Evolutionary conservation across 1,139 yeast species (phyloP).

Genomic region (Zygosaccharomyces pseudobailii): DNA sequence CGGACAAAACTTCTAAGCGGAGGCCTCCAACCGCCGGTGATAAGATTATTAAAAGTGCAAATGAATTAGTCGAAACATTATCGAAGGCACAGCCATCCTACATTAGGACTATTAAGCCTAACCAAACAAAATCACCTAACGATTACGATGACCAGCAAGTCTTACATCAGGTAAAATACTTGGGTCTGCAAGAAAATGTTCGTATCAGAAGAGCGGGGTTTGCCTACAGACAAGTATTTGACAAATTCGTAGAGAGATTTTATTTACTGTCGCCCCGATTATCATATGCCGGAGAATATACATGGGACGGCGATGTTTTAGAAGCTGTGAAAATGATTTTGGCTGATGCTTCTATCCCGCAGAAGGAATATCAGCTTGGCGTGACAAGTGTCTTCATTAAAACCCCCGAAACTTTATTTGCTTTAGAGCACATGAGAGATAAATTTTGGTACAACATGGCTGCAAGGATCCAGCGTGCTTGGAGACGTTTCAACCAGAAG

Average conservation of each 20-base stretch:
- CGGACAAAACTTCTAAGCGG: slow-evolving; percentile 67
- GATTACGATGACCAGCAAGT: slow-evolving; percentile 90
- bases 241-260: slow-evolving; percentile 94
- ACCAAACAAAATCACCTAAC: slow-evolving; percentile 83
- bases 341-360: slow-evolving; percentile 74
- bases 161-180: slow-evolving; percentile 89
- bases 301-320: slow-evolving; percentile 84
- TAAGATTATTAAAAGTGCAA: slow-evolving; percentile 89
- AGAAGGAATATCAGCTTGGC: slow-evolving; percentile 85
- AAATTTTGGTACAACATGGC: slow-evolving; percentile 99
- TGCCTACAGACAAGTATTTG: slow-evolving; percentile 96
- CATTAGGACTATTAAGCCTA: slow-evolving; percentile 96
- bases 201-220: slow-evolving; percentile 98
- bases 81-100: slow-evolving; percentile 91
- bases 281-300: slow-evolving; percentile 97
- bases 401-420: slow-evolving; percentile 94
- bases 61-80: slow-evolving; percentile 80
- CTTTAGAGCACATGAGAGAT: slow-evolving; percentile 94
- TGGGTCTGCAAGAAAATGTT: slow-evolving; percentile 95
- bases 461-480: slow-evolving; percentile 92
- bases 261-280: slow-evolving; percentile 82
- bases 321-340: slow-evolving; percentile 79
- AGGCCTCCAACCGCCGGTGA: slow-evolving; percentile 98
- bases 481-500: slow-evolving; percentile 78
- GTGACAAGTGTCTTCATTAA: slow-evolving; percentile 92